Evolutionary conservation across 495 filamentous ascomycete genomes (phyloP).

Genomic region (Trichoderma orchidacearum): DNA sequence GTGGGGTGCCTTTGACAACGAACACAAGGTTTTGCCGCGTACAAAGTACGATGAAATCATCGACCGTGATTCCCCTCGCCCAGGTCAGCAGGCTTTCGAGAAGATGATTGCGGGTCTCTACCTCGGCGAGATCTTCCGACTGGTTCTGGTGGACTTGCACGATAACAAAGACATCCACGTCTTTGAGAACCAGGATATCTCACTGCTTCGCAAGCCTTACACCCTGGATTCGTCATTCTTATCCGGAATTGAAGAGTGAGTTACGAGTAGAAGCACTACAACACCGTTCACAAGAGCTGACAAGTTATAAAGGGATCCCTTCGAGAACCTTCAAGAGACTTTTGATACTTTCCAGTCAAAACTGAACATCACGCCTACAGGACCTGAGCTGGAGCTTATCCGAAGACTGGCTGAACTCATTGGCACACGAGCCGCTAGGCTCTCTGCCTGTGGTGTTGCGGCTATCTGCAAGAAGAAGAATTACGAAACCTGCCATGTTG

Average conservation of each 20-base stretch:
- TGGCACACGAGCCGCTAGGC: constrained; percentile 81
- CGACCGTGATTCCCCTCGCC: constrained; percentile 85
- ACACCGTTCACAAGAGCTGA: no score
- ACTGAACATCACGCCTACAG: constrained; percentile 52
- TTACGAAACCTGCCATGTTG: constrained; percentile 77
- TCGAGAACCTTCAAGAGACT: constrained; percentile 84
- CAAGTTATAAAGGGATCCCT: constrained; percentile 51
- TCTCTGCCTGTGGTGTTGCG: constrained; percentile 86
- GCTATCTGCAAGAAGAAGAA: constrained; percentile 95
- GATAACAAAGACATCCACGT: constrained; percentile 62
- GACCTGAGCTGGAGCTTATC: constrained; percentile 70
- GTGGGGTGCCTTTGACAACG: constrained; percentile 97
- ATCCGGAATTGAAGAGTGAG: constrained; percentile 81
- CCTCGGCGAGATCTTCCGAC: constrained; percentile 87
- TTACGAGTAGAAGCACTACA: neutral
- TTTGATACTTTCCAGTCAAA: constrained; percentile 61
- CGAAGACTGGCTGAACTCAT: constrained; percentile 85
- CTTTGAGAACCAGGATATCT: constrained; percentile 72
- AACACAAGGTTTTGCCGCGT: constrained; percentile 80
- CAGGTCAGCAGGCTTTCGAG: constrained; percentile 92
- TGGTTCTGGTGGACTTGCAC: constrained; percentile 75
- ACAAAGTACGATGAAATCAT: constrained; percentile 77
- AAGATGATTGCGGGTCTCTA: constrained; percentile 98
- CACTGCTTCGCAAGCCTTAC: constrained; percentile 67
- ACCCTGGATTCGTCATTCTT: constrained; percentile 85